A percentile compares a stretch with the other conserved stretches of the same genome.
Evolutionary conservation across 805 yeast species (phyloP).

Genomic region (Candida railenensis): DNA sequence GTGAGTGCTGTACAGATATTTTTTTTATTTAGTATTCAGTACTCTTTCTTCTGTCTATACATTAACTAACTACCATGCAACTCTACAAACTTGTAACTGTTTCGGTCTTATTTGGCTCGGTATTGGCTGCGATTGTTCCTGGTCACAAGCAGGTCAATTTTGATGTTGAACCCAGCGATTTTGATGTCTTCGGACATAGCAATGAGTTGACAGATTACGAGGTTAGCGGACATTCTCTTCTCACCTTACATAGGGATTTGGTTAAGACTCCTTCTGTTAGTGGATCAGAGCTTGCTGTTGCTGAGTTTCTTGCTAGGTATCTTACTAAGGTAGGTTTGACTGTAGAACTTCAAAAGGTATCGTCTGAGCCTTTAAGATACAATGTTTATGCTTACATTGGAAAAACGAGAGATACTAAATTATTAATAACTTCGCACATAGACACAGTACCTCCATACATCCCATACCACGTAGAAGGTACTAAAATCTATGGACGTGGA

Average conservation of each 20-base stretch:
- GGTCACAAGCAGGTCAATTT: not conserved
- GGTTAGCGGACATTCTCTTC: conserved; percentile 9
- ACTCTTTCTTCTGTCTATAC: too few species aligned
- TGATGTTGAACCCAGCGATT: not conserved
- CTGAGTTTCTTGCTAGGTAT: conserved; percentile 37
- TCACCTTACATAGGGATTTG: conserved; percentile 25
- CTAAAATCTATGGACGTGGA: conserved; percentile 63
- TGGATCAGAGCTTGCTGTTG: conserved; percentile 30
- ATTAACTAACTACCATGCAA: not conserved
- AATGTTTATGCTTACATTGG: conserved; percentile 62
- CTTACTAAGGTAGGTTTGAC: conserved; percentile 46
- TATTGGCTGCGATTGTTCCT: not conserved
- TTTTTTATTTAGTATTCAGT: too few species aligned
- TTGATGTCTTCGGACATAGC: not conserved
- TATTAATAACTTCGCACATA: conserved; percentile 61
- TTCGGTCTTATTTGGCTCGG: not conserved
- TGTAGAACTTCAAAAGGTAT: conserved; percentile 45
- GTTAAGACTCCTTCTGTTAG: conserved; percentile 25
- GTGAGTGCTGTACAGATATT: too few species aligned
- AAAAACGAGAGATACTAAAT: conserved; percentile 40
- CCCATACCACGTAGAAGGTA: conserved; percentile 48
- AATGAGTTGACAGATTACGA: not conserved
- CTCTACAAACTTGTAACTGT: not conserved
- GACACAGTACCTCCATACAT: conserved; percentile 73
- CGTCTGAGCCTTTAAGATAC: conserved; percentile 25